A percentile compares a stretch with the other conserved stretches of the same genome.
Conservation (phyloP, 139 green algal genomes). For the Monoraphidium neglectum region DNA sequence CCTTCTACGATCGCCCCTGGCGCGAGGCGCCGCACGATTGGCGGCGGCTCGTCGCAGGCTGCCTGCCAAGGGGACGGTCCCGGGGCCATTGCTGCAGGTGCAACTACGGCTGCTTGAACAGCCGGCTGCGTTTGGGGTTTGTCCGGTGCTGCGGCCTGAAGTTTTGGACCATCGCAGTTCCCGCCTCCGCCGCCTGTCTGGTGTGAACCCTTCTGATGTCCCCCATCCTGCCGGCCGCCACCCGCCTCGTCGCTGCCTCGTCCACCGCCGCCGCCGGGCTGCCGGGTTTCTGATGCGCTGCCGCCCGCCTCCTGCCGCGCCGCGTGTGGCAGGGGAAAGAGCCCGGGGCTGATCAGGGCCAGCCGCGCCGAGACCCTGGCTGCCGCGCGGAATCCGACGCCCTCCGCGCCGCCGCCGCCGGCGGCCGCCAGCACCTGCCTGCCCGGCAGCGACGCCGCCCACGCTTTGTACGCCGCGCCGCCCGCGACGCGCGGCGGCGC, state of each 20-base stretch:
- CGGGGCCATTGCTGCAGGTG: not conserved
- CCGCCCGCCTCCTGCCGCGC: not conserved
- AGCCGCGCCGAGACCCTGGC: constrained; percentile 44
- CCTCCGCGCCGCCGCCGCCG: not conserved
- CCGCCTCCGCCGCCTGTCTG: not conserved
- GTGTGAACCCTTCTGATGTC: not conserved
- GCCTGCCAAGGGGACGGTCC: not conserved
- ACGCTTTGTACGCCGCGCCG: not conserved
- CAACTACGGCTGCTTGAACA: not conserved
- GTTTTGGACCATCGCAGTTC: not conserved
- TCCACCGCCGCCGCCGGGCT: no score
- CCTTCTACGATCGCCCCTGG: not conserved
- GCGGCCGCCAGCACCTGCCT: not conserved
- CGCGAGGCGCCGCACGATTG: not conserved
- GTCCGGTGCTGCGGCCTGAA: not conserved
- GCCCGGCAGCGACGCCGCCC: not conserved
- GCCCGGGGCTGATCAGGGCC: constrained; percentile 35
- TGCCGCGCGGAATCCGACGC: constrained; percentile 37
- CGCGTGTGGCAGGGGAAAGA: constrained; percentile 61
- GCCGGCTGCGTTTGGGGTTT: not conserved
- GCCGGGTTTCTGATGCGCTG: no score
- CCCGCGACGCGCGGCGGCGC: not conserved
- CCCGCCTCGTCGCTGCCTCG: no score
- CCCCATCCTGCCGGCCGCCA: no score
- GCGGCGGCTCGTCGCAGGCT: not conserved